Conservation (phyloP, 805 yeast species). For the Tetrapisispora taiwanensis region DNA sequence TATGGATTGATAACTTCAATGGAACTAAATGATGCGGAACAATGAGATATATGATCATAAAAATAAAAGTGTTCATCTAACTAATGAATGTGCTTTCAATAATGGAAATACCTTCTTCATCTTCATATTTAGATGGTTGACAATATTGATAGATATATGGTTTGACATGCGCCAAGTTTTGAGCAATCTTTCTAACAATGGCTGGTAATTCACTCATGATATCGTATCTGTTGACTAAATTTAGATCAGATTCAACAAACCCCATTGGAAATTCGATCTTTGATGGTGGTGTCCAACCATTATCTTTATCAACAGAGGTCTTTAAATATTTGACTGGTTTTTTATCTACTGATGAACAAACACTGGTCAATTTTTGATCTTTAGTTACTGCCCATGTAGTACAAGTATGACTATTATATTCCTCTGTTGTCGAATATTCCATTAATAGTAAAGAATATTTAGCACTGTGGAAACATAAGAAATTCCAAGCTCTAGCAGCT, state of each 20-base stretch:
- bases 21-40: too few species aligned
- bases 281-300: constrained; percentile 73
- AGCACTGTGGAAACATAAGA: constrained; percentile 63
- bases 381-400: constrained; percentile 35
- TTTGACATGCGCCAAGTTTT: constrained; percentile 73
- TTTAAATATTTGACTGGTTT: constrained; percentile 25
- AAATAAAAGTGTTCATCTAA: neutral
- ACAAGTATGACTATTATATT: constrained; percentile 42
- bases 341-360: constrained; percentile 45
- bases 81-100: constrained; percentile 70
- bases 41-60: too few species aligned
- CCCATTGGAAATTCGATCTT: constrained; percentile 27
- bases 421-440: constrained; percentile 77
- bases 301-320: constrained; percentile 44
- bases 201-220: constrained; percentile 83
- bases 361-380: constrained; percentile 42
- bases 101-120: constrained; percentile 58
- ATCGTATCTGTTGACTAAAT: constrained; percentile 68
- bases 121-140: constrained; percentile 43
- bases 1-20: too few species aligned
- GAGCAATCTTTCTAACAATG: constrained; percentile 65
- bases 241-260: constrained; percentile 39
- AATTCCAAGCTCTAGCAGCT: constrained; percentile 84
- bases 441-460: constrained; percentile 58
- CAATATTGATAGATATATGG: constrained; percentile 80